These are phyloP conservation scores for Cavenderia fasciculata DNA, from an alignment of 78 protist species.

Conservation along the genomic window DNA sequence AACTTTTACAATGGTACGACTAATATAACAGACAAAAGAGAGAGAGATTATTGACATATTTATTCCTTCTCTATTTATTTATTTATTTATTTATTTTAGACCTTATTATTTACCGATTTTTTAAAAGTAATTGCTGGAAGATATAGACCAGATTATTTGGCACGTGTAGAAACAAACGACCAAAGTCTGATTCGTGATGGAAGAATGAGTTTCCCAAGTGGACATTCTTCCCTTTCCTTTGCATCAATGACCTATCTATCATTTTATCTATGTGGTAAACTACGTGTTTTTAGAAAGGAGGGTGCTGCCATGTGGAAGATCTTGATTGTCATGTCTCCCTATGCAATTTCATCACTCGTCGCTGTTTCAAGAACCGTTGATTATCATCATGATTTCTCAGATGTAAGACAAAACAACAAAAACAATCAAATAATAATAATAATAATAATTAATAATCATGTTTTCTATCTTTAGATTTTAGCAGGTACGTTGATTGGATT, in stretches of 20 bases:
- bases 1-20: background rate
- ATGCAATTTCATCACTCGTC: constrained; percentile 11
- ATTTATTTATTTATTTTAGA: background rate
- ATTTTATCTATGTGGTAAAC: constrained; percentile 49
- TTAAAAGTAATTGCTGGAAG: constrained; percentile 55
- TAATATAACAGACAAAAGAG: background rate
- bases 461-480: background rate
- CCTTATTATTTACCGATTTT: constrained; percentile 61
- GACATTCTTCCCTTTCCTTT: constrained; percentile 59
- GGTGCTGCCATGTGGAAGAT: constrained; percentile 37
- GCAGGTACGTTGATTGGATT: constrained; percentile 62
- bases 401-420: constrained; percentile 9
- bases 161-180: background rate
- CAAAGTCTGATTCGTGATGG: constrained; percentile 32
- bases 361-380: constrained; percentile 71
- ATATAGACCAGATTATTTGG: constrained; percentile 59
- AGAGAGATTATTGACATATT: background rate
- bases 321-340: constrained; percentile 20
- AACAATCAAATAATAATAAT: background rate
- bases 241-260: constrained; percentile 55
- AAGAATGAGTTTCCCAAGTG: constrained; percentile 45
- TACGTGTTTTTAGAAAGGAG: constrained; percentile 11
- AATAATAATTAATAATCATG: background rate
- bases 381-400: constrained; percentile 68
- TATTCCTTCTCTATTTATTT: no score